Percentiles rank a stretch among this genome's conserved stretches.
Evolutionary conservation across 768 basidiomycete genomes (phyloP).

Genomic region (Pholiota conissans): DNA sequence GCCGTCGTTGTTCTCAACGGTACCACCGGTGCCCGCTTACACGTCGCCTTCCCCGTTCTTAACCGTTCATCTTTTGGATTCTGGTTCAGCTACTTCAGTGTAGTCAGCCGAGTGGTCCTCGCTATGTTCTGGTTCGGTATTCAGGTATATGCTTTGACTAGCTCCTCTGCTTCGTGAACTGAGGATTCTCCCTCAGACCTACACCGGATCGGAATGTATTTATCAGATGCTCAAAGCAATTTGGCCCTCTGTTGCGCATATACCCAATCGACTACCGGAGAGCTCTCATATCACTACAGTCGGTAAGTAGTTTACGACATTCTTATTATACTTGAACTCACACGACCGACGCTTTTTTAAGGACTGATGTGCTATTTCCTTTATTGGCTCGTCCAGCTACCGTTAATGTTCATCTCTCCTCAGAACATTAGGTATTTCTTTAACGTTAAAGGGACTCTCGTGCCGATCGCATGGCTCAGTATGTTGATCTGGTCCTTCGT

Average conservation of each 20-base stretch:
- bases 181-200: slow-evolving; percentile 34
- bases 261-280: slow-evolving; percentile 64
- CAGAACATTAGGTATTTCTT: slow-evolving; percentile 79
- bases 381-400: slow-evolving; percentile 77
- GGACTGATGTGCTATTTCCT: slow-evolving; percentile 77
- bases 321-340: neutral
- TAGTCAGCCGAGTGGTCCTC: slow-evolving; percentile 73
- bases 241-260: slow-evolving; percentile 67
- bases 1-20: slow-evolving; percentile 75
- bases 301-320: slow-evolving; percentile 33
- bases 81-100: slow-evolving; percentile 87
- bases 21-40: slow-evolving; percentile 73
- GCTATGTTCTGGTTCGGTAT: slow-evolving; percentile 84
- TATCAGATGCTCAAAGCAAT: slow-evolving; percentile 85
- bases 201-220: slow-evolving; percentile 68
- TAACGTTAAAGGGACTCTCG: slow-evolving; percentile 63
- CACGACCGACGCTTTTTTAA: slow-evolving; percentile 19
- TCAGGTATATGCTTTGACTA: slow-evolving; percentile 50
- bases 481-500: slow-evolving; percentile 83
- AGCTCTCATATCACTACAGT: slow-evolving; percentile 63
- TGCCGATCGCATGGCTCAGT: slow-evolving; percentile 64
- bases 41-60: slow-evolving; percentile 74
- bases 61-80: slow-evolving; percentile 88
- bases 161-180: neutral
- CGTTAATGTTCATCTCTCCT: slow-evolving; percentile 75